A percentile compares a stretch with the other conserved stretches of the same genome.
Conservation (phyloP, 2,329 filamentous ascomycete species). For the Colletotrichum sp. region DNA sequence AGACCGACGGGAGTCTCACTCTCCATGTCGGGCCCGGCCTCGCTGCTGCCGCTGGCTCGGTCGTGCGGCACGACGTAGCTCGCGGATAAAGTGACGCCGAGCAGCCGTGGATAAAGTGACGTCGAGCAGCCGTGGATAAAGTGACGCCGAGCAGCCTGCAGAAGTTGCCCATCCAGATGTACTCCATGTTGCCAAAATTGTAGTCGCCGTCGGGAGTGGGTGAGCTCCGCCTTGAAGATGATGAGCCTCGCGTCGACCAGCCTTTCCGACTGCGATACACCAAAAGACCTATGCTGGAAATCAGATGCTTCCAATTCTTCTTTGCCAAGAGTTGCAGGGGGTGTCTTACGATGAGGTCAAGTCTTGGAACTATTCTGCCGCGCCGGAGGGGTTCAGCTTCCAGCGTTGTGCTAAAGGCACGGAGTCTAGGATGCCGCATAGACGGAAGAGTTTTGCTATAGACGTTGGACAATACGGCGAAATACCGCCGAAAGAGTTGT, state of each 20-base stretch:
- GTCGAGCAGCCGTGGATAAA: constrained; percentile 47
- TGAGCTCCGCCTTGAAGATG: constrained; percentile 36
- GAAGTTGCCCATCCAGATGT: constrained; percentile 57
- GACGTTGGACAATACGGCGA: not conserved
- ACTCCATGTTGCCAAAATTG: constrained; percentile 53
- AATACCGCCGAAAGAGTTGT: not conserved
- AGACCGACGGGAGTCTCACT: constrained; percentile 56
- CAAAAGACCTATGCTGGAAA: not conserved
- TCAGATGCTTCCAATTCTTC: not conserved
- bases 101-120: too few relatives aligned
- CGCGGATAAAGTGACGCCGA: constrained; percentile 48
- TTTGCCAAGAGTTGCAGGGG: not conserved
- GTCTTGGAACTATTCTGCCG: not conserved
- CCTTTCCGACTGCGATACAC: not conserved
- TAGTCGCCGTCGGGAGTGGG: constrained; percentile 49
- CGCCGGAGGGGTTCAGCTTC: not conserved
- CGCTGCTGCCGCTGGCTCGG: constrained; percentile 28
- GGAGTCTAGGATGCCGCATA: not conserved
- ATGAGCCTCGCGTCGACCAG: constrained; percentile 35
- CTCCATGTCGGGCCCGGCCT: constrained; percentile 34
- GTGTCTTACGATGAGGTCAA: not conserved
- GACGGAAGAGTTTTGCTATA: not conserved
- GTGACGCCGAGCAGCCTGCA: constrained; percentile 52
- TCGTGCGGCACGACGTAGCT: constrained; percentile 47
- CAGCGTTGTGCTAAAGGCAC: not conserved